Percentiles rank a stretch among this genome's conserved stretches.
Evolutionary conservation across 2,329 filamentous ascomycete species (phyloP).

Genomic region (Trichoderma semiorbis): DNA sequence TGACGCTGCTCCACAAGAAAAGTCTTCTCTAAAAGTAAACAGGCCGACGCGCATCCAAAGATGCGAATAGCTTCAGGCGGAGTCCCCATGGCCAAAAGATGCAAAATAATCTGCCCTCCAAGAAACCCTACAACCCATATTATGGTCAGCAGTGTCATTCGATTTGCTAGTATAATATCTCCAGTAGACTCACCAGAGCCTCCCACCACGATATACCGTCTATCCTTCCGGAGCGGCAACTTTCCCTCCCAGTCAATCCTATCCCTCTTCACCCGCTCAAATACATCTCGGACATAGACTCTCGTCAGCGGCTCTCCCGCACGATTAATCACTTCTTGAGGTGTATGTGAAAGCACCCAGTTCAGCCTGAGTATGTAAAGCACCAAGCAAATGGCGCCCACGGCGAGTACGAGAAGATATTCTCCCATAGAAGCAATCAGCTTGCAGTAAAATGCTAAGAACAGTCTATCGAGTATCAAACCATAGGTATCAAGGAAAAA

Average conservation of each 20-base stretch:
- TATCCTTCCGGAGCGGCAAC: slow-evolving; percentile 38
- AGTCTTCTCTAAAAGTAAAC: slow-evolving; percentile 36
- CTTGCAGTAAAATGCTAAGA: no score
- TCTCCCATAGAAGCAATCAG: no score
- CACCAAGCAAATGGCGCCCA: slow-evolving; percentile 20
- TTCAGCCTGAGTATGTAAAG: slow-evolving; percentile 36
- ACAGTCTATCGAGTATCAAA: no score
- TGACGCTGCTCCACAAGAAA: no score
- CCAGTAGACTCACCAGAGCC: slow-evolving; percentile 39
- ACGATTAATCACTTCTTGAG: slow-evolving; percentile 33
- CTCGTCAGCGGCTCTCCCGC: slow-evolving; percentile 35
- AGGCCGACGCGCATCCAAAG: slow-evolving; percentile 49
- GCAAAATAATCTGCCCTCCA: slow-evolving; percentile 51
- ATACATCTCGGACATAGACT: slow-evolving; percentile 34
- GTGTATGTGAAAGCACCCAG: slow-evolving; percentile 34
- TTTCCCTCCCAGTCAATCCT: slow-evolving; percentile 38
- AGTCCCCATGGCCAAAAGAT: slow-evolving; percentile 52
- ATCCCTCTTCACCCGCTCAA: slow-evolving; percentile 32
- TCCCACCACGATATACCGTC: slow-evolving; percentile 45
- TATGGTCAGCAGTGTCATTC: not conserved
- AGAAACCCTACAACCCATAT: slow-evolving; percentile 44
- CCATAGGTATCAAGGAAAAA: no score
- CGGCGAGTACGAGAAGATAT: not conserved
- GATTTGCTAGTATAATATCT: not conserved
- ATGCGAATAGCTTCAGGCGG: slow-evolving; percentile 50